Evolutionary conservation across 2,329 filamentous ascomycete genomes (phyloP), one percentile per base, ranked within the genome.

Genomic region (Talaromyces sp.): DNA sequence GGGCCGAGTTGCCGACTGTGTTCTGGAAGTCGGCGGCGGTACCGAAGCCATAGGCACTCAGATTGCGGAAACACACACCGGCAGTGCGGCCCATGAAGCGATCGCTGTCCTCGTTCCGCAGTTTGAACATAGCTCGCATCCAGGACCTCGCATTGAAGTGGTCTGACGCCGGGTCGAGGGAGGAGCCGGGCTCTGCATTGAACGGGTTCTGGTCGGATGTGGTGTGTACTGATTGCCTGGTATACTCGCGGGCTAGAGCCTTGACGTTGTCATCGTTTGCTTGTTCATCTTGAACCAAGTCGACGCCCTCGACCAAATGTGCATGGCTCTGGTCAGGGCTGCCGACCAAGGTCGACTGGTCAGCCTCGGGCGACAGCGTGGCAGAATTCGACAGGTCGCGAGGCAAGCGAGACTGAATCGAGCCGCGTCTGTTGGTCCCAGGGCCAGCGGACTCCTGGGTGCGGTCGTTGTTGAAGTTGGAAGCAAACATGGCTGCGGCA

Each of bases 21-120:
- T 74, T 74, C 66, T 81, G 75, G 59, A 77, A 79, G 63, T 81
- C 73, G 0, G 75, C 74, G 17, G 75, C 71, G 6, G 70, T 70
- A 32, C 77, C 70, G 63, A 75, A 76, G 0, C 79, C 79, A 58
- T 74, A 79, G 4, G 76, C 78, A 54, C 72, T 75, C 31, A 81
- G 67, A 31, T 79, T 73, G 35, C 72, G 73, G 63, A 80, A 80
- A 0, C 75, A 74, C 11, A 80, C 69, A 3, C 77, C 78, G 0
- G 72, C 70, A 2, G 68, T 72, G 19, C 74, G 32, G 65, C 68
- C 68, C 14, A 70, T 72, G 56, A 69, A 73, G 2, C 66, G 68
- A 21, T 68, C 68, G 3, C 70, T 67, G 56, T 75, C 70, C n/a
- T 66, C 62, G n/a, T 65, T 66, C 7, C 64, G 68, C 31, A 75